These are phyloP conservation scores for Chenopodium quinoa DNA, from an alignment of 148 eudicot genomes.

Conservation along the genomic window DNA sequence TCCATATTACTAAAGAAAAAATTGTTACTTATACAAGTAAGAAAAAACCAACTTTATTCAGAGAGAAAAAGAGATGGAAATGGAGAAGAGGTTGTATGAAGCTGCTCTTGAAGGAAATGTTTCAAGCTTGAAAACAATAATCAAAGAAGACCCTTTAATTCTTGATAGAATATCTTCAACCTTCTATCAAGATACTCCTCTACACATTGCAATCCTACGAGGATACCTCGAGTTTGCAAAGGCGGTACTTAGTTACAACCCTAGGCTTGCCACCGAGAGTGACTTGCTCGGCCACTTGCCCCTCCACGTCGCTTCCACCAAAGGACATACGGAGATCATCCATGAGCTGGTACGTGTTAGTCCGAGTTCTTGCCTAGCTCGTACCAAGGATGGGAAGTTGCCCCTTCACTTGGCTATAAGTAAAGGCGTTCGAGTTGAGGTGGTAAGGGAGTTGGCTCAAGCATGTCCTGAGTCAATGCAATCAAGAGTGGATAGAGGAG, in stretches of 20 bases:
- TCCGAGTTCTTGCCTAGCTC: not conserved
- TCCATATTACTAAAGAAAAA: not conserved
- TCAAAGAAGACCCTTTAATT: conserved; percentile 33
- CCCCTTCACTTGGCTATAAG: conserved; percentile 34
- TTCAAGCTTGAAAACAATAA: conserved; percentile 11
- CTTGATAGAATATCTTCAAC: conserved; percentile 27
- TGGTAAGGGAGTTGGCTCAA: conserved; percentile 29
- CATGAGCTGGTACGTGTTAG: conserved; percentile 18
- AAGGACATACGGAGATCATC: conserved; percentile 25
- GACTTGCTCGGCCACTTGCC: conserved; percentile 33
- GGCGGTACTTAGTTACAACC: conserved; percentile 23
- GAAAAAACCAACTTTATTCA: not conserved
- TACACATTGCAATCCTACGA: conserved; percentile 32
- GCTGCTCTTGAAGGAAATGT: conserved; percentile 32
- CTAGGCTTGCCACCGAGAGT: conserved; percentile 25
- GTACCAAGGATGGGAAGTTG: conserved; percentile 24
- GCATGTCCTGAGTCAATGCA: conserved; percentile 29
- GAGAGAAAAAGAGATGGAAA: not conserved
- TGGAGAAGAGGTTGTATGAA: conserved; percentile 27
- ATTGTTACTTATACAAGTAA: not conserved
- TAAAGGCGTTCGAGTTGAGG: conserved; percentile 30
- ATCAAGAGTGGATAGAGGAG: conserved; percentile 23
- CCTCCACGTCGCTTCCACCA: conserved; percentile 34
- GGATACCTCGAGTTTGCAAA: conserved; percentile 32
- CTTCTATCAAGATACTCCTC: conserved; percentile 23